Conservation (phyloP, 2,329 filamentous ascomycete genomes). For the Zymoseptoria pseudotritici region DNA sequence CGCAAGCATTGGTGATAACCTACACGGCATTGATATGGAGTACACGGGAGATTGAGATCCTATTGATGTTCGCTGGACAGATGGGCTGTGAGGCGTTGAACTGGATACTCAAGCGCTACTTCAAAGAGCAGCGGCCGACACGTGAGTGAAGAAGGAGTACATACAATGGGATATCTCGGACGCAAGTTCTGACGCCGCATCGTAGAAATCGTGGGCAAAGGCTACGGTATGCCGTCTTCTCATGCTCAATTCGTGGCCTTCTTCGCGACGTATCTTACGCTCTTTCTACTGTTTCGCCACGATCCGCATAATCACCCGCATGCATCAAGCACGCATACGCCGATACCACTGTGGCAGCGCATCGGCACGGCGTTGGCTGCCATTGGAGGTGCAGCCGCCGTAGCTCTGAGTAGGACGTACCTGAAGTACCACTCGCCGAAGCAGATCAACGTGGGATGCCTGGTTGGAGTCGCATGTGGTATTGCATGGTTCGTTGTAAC, state of each 20-base stretch:
- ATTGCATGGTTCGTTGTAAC: constrained; percentile 73
- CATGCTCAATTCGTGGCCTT: constrained; percentile 93
- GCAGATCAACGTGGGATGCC: constrained; percentile 76
- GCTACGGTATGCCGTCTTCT: constrained; percentile 94
- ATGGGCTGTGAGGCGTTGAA: constrained; percentile 87
- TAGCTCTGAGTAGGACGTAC: constrained; percentile 80
- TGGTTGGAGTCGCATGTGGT: constrained; percentile 64
- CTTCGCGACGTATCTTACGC: constrained; percentile 73
- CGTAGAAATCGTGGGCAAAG: constrained; percentile 69
- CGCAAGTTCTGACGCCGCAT: background rate
- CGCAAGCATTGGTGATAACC: constrained; percentile 81
- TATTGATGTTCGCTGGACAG: constrained; percentile 86
- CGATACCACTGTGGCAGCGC: constrained; percentile 57
- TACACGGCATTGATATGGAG: constrained; percentile 89
- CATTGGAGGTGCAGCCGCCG: constrained; percentile 36
- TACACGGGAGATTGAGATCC: constrained; percentile 81
- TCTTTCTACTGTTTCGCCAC: constrained; percentile 82
- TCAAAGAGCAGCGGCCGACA: constrained; percentile 82
- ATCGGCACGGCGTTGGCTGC: constrained; percentile 41
- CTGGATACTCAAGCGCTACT: constrained; percentile 78
- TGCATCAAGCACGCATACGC: constrained; percentile 41
- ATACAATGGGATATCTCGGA: background rate
- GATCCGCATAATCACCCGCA: constrained; percentile 42
- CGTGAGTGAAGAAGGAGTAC: constrained; percentile 44
- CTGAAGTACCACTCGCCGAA: constrained; percentile 83